Percentiles rank a stretch among this genome's conserved stretches.
Conservation (phyloP, 176 grass and related monocot species). For the Oryza rufipogon region DNA sequence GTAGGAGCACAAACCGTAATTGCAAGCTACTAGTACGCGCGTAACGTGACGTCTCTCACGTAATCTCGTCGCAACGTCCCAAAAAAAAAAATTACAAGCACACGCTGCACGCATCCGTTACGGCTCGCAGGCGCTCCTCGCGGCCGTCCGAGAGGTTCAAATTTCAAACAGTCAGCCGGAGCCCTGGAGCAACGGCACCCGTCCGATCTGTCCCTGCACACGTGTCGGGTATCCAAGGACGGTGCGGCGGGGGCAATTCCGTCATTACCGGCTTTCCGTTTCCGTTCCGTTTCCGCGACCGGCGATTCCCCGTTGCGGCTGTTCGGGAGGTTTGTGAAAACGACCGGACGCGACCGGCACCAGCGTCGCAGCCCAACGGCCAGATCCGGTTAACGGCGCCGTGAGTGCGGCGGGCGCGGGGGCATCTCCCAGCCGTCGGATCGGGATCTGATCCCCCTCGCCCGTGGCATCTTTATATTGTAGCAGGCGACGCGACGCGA, state of each 20-base stretch:
- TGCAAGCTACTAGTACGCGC: neutral
- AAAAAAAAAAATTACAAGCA: too few species aligned
- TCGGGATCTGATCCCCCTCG: slow-evolving; percentile 20
- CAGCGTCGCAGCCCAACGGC: neutral
- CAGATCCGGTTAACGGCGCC: slow-evolving; percentile 49
- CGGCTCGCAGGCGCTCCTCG: neutral
- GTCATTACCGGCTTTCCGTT: neutral
- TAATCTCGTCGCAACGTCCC: neutral
- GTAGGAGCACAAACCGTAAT: neutral
- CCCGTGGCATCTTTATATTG: slow-evolving; percentile 42
- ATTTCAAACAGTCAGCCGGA: neutral
- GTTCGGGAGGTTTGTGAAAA: neutral
- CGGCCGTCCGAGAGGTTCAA: neutral
- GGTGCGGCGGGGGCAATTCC: neutral
- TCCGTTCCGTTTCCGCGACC: slow-evolving; percentile 6
- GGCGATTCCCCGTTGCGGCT: slow-evolving; percentile 9
- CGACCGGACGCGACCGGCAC: neutral
- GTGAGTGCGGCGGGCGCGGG: neutral
- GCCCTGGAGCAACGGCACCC: neutral
- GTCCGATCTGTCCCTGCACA: neutral
- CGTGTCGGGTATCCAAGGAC: neutral
- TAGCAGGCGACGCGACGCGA: slow-evolving; percentile 36
- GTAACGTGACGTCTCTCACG: neutral
- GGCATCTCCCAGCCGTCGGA: slow-evolving; percentile 37
- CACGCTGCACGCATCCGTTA: neutral